A percentile compares a stretch with the other conserved stretches of the same genome.
Conservation (phyloP, 352 stramenopile species). For the Pythium plurisporium region DNA sequence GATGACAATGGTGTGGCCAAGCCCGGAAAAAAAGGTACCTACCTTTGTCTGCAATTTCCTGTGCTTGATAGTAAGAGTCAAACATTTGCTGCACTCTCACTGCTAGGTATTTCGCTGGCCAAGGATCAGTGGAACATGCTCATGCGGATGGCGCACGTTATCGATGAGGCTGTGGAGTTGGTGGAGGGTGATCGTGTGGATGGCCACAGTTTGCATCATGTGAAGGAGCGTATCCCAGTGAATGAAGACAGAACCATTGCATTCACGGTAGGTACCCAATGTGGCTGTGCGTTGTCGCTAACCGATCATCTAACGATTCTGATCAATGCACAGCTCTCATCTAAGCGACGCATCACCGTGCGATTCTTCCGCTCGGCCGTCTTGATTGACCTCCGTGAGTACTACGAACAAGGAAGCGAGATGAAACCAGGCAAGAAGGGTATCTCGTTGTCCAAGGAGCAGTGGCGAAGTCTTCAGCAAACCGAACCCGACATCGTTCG, state of each 20-base stretch:
- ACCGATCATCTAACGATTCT: neutral
- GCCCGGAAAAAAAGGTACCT: conserved; percentile 68
- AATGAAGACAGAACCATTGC: conserved; percentile 42
- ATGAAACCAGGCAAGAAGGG: conserved; percentile 73
- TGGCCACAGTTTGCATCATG: conserved; percentile 25
- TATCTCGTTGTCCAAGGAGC: conserved; percentile 67
- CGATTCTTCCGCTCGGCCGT: conserved; percentile 44
- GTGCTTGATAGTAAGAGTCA: neutral
- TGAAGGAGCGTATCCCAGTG: conserved; percentile 30
- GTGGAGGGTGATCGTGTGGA: conserved; percentile 43
- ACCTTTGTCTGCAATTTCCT: neutral
- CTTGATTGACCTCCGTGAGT: conserved; percentile 71
- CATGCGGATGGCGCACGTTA: conserved; percentile 24
- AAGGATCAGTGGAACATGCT: conserved; percentile 56
- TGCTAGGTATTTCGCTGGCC: conserved; percentile 49
- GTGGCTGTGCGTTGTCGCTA: neutral
- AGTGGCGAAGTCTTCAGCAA: conserved; percentile 47
- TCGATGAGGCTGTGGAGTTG: conserved; percentile 39
- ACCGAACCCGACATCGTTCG: conserved; percentile 29
- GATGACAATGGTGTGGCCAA: conserved; percentile 52
- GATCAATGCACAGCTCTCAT: conserved; percentile 32
- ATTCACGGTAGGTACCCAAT: conserved; percentile 32
- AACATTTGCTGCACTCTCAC: neutral
- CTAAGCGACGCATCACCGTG: conserved; percentile 44
- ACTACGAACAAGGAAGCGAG: conserved; percentile 52